Percentiles rank a stretch among this genome's conserved stretches.
Conservation (phyloP, 345 rosid species). For the Streptanthus diversifolius region DNA sequence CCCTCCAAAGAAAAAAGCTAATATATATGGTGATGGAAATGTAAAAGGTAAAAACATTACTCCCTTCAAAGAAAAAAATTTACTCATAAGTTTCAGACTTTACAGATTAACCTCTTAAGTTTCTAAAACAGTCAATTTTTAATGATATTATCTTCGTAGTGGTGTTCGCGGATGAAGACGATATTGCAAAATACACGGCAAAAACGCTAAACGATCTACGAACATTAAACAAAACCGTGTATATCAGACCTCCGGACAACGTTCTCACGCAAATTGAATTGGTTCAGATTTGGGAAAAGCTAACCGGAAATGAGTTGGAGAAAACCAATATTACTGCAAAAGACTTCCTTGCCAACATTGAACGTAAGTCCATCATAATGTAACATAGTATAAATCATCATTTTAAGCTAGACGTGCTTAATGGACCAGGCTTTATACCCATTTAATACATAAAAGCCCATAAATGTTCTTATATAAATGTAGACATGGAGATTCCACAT, state of each 20-base stretch:
- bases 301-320: slow-evolving; percentile 42
- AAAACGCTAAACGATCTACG: slow-evolving; percentile 67
- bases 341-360: slow-evolving; percentile 62
- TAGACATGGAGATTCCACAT: slow-evolving; percentile 52
- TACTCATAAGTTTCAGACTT: background rate
- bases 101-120: background rate
- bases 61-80: too few species aligned
- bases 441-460: background rate
- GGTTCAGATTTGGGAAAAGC: slow-evolving; percentile 68
- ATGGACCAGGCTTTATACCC: background rate
- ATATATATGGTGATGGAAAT: slow-evolving; percentile 68
- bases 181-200: slow-evolving; percentile 57
- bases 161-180: slow-evolving; percentile 66
- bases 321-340: slow-evolving; percentile 42
- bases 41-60: slow-evolving; percentile 50
- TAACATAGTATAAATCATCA: background rate
- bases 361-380: slow-evolving; percentile 35
- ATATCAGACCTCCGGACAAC: slow-evolving; percentile 52
- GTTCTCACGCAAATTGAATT: slow-evolving; percentile 55
- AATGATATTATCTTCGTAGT: slow-evolving; percentile 27
- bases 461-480: background rate
- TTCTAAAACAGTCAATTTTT: background rate
- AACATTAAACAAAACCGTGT: slow-evolving; percentile 60
- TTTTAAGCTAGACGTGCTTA: background rate
- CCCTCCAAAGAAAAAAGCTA: slow-evolving; percentile 57